Base-by-base conservation (phyloP, 169 alveolate genomes). In the Plasmodium fragile region DNA sequence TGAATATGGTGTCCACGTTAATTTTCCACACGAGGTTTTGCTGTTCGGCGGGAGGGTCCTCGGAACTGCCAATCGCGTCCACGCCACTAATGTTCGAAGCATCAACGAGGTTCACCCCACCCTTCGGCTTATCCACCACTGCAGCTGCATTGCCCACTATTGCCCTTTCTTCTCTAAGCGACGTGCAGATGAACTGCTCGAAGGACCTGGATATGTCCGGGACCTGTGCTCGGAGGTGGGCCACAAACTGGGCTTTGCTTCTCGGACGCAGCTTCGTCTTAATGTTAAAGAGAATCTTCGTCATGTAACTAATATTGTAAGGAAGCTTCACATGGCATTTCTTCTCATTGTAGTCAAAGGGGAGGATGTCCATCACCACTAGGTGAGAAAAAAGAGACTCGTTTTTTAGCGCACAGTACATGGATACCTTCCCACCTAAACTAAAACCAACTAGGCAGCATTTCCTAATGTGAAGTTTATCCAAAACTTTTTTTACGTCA, bases 401-500 rank as follows among this genome's bases (percentile, higher is more conserved):
- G 79, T 89, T 89, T 65, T 89, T 89, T 39, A 89, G 53, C 41
- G 94, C 94, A 79, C 83, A 78, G 32, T 89, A 89, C 94, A 89
- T 89, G 1, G 94, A 77, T 32, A 80, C 90, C 49, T 89, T 89
- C 52, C 94, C 94, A 10, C 94, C 94, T 28, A 89, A 59, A 79
- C 94, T 89, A 55, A 89, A 89, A 11, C 94, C 94, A 79, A 80
- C 82, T 89, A 89, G 41, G 55, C 94, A 89, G 36, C 94, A 89
- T 30, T 41, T 59, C 81, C 49, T 80, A 59, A 79, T 89, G n/a
- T 89, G 45, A 34, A 89, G 36, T 49, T 79, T 34, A 59, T 49
- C 28, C 71, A 89, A 65, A 28, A 89, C 91, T 41, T 89, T 89
- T 45, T 55, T 78, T 18, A 89, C 65, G n/a, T 89, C 94, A 28